Percentiles rank a stretch among this genome's conserved stretches.
These are phyloP conservation scores for Lindgomyces ingoldianus DNA, from an alignment of 495 filamentous ascomycete genomes.

Conservation along the genomic window DNA sequence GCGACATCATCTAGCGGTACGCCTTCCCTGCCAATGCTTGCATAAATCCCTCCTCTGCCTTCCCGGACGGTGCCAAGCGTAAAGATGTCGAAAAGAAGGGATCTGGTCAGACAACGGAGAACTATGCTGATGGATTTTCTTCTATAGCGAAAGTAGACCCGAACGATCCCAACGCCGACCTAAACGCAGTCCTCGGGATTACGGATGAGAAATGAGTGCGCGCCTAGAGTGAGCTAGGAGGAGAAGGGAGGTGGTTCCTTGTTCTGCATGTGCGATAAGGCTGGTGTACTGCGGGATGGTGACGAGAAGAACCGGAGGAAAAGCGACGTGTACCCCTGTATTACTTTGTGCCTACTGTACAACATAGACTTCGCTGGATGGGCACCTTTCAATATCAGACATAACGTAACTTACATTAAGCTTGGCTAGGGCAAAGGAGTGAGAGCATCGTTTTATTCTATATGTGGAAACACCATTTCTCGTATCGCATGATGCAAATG, in stretches of 20 bases:
- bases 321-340: constrained; percentile 4
- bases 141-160: constrained; percentile 60
- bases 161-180: constrained; percentile 81
- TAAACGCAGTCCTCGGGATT: constrained; percentile 77
- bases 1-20: constrained; percentile 59
- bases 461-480: no score
- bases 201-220: constrained; percentile 53
- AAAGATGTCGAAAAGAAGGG: background rate
- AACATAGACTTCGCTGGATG: constrained; percentile 37
- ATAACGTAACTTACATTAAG: no score
- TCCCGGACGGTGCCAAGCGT: background rate
- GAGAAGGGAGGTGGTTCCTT: background rate
- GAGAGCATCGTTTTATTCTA: no score
- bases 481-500: no score
- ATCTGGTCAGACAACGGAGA: background rate
- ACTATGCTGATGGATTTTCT: background rate
- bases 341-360: constrained; percentile 43
- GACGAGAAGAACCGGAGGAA: background rate
- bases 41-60: background rate
- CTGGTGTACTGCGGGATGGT: background rate
- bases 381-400: constrained; percentile 16
- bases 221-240: background rate
- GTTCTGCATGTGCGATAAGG: no score
- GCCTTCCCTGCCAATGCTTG: constrained; percentile 35
- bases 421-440: no score